Conservation (phyloP, 129 eudicot genomes). For the Lactuca sativa region DNA sequence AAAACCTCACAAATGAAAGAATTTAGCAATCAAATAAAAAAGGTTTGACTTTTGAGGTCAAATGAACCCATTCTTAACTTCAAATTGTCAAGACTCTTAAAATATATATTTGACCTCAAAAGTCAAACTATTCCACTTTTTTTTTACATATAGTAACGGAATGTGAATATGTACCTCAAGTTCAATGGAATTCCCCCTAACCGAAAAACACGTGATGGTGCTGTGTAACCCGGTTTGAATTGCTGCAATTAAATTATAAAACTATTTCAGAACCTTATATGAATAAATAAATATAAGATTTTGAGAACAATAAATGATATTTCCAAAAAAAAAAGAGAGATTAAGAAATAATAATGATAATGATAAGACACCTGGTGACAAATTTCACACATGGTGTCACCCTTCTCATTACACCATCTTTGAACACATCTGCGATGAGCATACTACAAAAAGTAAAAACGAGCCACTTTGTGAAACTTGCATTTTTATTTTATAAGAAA, state of each 20-base stretch:
- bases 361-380: slow-evolving; percentile 72
- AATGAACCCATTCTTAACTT: slow-evolving; percentile 14
- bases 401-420: slow-evolving; percentile 98
- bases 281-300: not conserved
- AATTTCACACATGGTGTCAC: slow-evolving; percentile 86
- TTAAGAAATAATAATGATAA: slow-evolving; percentile 1
- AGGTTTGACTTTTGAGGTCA: slow-evolving; percentile 32
- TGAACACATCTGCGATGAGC: slow-evolving; percentile 97
- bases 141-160: not conserved
- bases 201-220: slow-evolving; percentile 77
- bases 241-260: slow-evolving; percentile 51
- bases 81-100: not conserved
- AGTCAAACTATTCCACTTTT: slow-evolving; percentile 17
- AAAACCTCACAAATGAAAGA: slow-evolving; percentile 3
- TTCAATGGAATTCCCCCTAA: slow-evolving; percentile 70
- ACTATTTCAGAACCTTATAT: slow-evolving; percentile 2
- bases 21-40: slow-evolving; percentile 11
- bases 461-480: not conserved
- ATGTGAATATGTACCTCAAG: slow-evolving; percentile 54
- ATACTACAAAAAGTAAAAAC: slow-evolving; percentile 64
- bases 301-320: slow-evolving; percentile 1
- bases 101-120: slow-evolving; percentile 5
- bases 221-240: slow-evolving; percentile 82
- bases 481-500: not conserved
- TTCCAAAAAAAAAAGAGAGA: not conserved